phyloP scores from a whole-genome alignment of 257 asterid species.

The Solanum gandarillasii region DNA sequence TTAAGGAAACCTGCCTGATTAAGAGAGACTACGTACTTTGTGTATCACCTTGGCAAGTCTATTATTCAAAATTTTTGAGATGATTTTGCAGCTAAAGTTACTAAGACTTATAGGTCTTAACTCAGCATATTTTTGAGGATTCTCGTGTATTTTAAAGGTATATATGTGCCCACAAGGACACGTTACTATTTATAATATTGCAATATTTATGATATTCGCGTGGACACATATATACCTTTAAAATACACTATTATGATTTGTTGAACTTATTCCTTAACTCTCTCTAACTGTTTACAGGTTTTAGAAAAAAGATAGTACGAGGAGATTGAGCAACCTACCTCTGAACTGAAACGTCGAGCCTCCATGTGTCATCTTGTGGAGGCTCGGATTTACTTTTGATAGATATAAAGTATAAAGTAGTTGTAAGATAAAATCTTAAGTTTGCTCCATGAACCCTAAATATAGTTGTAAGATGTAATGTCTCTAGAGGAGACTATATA shows the following conservation, averaged over 20 bases:
- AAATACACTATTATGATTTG: neutral
- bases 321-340: neutral
- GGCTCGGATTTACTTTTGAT: neutral
- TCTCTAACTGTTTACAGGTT: neutral
- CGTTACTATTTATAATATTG: too few species aligned
- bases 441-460: neutral
- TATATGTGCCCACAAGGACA: too few species aligned
- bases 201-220: too few species aligned
- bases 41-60: neutral
- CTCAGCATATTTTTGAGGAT: neutral
- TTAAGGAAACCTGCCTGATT: neutral
- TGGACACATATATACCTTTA: too few species aligned
- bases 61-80: neutral
- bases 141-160: neutral
- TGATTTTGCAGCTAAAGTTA: neutral
- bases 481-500: neutral
- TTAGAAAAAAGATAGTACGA: neutral
- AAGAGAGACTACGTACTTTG: neutral
- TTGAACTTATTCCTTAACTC: neutral
- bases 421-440: neutral
- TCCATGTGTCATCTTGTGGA: neutral
- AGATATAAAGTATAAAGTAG: neutral
- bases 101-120: neutral
- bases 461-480: neutral
- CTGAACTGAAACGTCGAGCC: neutral